Evolutionary conservation across 352 stramenopile genomes (phyloP), one percentile per base, ranked within the genome.

Genomic region (Pythium volutum): DNA sequence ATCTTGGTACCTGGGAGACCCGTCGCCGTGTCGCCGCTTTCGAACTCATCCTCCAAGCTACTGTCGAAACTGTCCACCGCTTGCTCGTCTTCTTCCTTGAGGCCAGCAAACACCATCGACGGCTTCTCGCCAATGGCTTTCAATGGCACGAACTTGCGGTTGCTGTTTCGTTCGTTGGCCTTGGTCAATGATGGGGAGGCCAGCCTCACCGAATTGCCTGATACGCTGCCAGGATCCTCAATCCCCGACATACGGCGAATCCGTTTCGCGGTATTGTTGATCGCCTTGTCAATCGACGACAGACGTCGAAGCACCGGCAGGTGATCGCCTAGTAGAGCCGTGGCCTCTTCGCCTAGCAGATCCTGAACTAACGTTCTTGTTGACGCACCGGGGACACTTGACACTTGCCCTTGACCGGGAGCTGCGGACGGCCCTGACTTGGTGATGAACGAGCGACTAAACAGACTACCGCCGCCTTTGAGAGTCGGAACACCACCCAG

Each of bases 281-380:
- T 88, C 3, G 76, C 69, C 52, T 81, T 77, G 62, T 88, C 77
- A 36, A 88, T 83, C 14, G 80, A 88, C 2, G 73, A 81, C 2
- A 87, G 36, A 9, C 75, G 70, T 5, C 65, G 66, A 15, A 83
- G 48, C 4, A 85, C 61, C 11, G 73, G 70, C 2, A 68, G 46
- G 3, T 59, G 46, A 20, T 71, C 52, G n/a, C 60, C 57, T 4
- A 59, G 39, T 16, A 66, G 36, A 4, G 26, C 56, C 7, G 45
- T 41, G 1, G 59, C 62, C 18, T 73, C 66, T 34, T 66, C 56
- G 12, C 64, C 64, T 0, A 71, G 23, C 6, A 65, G 23, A 26
- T 64, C 63, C 15, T 41, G n/a, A 2, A 66, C 59, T 16, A 55
- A 22, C 7, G 18, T 70, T 31, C 14, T 38, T 10, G 41, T 64